A percentile compares a stretch with the other conserved stretches of the same genome.
phyloP scores from a whole-genome alignment of 805 yeast species.

The Nadsonia fulvescens region DNA sequence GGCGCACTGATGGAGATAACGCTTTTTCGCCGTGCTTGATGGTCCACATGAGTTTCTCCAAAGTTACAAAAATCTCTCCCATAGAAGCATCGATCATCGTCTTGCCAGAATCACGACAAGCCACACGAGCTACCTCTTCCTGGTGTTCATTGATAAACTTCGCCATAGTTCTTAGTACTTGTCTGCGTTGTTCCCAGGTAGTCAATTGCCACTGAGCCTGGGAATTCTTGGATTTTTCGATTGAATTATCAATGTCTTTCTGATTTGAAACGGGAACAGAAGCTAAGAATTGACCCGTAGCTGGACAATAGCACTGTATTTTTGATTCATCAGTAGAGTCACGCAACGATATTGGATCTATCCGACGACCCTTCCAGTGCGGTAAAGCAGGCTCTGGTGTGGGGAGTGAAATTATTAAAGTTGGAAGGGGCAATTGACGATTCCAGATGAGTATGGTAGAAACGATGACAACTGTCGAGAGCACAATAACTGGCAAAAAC shows the following conservation, averaged over 20 bases:
- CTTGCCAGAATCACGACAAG: constrained; percentile 93
- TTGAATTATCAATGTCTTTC: constrained; percentile 51
- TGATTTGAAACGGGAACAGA: constrained; percentile 43
- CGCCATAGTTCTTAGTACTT: constrained; percentile 50
- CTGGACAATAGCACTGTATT: constrained; percentile 86
- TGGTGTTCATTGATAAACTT: constrained; percentile 66
- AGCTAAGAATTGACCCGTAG: constrained; percentile 83
- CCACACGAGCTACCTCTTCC: constrained; percentile 72
- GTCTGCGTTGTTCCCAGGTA: constrained; percentile 50
- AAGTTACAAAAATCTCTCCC: constrained; percentile 87
- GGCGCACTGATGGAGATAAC: constrained; percentile 51
- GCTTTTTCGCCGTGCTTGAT: constrained; percentile 63
- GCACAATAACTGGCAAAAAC: no score
- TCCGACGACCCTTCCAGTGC: constrained; percentile 81
- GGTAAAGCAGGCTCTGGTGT: constrained; percentile 66
- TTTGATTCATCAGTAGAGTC: constrained; percentile 43
- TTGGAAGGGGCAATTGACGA: constrained; percentile 11
- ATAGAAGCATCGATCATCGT: constrained; percentile 82
- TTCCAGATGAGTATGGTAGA: constrained; percentile 9
- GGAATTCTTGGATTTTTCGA: constrained; percentile 34
- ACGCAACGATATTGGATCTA: constrained; percentile 41
- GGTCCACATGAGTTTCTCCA: constrained; percentile 86
- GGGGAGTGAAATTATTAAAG: constrained; percentile 23
- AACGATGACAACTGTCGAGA: no score
- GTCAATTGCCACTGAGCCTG: constrained; percentile 30